Base-by-base conservation (phyloP, 2,329 filamentous ascomycete species). In the Leptographium galeiforme region DNA sequence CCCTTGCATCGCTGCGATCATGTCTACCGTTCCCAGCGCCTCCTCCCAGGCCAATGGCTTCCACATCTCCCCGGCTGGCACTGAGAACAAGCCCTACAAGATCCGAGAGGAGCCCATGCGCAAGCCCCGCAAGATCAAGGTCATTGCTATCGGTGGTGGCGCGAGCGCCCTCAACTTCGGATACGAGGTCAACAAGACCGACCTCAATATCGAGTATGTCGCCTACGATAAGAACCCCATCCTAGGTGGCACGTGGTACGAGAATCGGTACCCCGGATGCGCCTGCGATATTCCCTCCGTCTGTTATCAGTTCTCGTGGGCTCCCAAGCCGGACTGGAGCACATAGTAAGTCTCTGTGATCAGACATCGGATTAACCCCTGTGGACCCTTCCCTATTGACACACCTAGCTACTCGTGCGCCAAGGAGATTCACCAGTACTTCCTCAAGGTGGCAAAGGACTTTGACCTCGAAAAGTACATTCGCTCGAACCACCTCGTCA, bases 311-410 rank as follows among this genome's bases (percentile, higher is more conserved):
- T 56, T 53, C 36, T 47, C 71, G 2, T 80, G 77, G 59, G 64
- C 67, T 6, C 75, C 75, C 0, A 78, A 78, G 49, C 73, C 72
- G 0, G 67, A 78, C 55, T 81, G 77, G 77, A 70, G 67, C 0
- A 70, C 75, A 55, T 71, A 74, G 50, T 52, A 36, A 44, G 49
- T 32, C 16, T 6, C n/a, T 12, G 13, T 14, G 5, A 16, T 38
- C 30, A 8, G 7, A 5, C 18, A 25, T 51, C 25, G 4, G 2
- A 8, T 38, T 10, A 11, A 25, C 5, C 25, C n/a, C 4, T n/a
- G 16, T n/a, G 19, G 13, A 8, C 3, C 38, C 13, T 30, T 7
- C 32, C 11, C 6, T 12, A 8, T n/a, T 41, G 8, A 41, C 12
- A 11, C 10, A 7, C 3, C 14, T 25, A 48, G 44, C 56, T 80